Conservation (phyloP, 305 asterid species). For the Fraxinus xanthoxyloides region DNA sequence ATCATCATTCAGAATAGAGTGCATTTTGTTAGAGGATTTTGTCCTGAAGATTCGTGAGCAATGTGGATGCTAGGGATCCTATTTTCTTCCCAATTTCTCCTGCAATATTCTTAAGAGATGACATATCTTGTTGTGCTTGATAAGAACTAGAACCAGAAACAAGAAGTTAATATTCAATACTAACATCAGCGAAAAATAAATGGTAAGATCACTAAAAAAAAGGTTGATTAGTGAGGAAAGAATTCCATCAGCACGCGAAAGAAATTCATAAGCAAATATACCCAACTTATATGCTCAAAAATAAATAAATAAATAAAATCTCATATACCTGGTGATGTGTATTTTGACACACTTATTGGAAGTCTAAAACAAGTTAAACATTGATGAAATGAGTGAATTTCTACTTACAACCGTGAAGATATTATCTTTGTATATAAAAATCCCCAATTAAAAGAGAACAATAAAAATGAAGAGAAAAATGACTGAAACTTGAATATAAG, state of each 20-base stretch:
- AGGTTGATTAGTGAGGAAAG: not conserved
- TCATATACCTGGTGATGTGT: conserved; percentile 49
- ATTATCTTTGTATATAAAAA: no score
- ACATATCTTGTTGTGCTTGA: conserved; percentile 91
- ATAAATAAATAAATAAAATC: not conserved
- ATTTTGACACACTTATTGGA: no score
- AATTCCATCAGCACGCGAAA: not conserved
- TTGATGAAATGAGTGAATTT: no score
- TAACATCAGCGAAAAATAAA: not conserved
- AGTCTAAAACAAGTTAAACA: no score
- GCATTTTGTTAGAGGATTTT: conserved; percentile 59
- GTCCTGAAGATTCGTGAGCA: conserved; percentile 83
- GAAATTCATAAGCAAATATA: not conserved
- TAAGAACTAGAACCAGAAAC: not conserved
- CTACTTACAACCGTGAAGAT: no score
- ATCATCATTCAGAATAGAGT: conserved; percentile 14
- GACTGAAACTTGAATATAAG: no score
- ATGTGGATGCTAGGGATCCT: conserved; percentile 63
- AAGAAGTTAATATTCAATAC: not conserved
- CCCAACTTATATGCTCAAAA: not conserved
- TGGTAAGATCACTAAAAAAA: not conserved
- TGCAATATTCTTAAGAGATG: conserved; percentile 80
- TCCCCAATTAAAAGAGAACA: no score
- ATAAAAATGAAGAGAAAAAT: no score
- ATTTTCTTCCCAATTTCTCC: conserved; percentile 96